A percentile compares a stretch with the other conserved stretches of the same genome.
These are phyloP conservation scores for Plasmopara muralis DNA, from an alignment of 352 stramenopile species.

Conservation along the genomic window DNA sequence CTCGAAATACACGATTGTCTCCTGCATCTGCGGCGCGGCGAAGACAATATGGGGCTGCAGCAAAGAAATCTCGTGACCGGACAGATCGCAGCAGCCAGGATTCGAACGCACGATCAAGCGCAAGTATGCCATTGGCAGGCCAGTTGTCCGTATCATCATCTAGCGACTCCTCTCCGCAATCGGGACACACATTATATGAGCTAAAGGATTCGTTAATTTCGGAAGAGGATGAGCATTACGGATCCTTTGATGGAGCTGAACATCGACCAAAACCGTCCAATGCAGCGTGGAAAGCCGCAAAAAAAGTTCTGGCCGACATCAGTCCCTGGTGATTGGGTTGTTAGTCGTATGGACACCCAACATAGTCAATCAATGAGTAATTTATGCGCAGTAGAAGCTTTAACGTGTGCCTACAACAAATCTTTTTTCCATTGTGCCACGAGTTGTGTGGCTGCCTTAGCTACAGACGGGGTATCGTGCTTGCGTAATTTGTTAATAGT, in stretches of 20 bases:
- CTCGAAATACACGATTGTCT: conserved; percentile 30
- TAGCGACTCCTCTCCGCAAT: conserved; percentile 29
- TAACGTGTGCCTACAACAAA: conserved; percentile 38
- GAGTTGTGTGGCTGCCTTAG: conserved; percentile 56
- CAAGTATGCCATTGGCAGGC: conserved; percentile 19
- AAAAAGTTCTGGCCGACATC: conserved; percentile 53
- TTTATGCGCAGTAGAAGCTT: not conserved
- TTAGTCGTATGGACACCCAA: not conserved
- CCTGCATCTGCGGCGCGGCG: conserved; percentile 15
- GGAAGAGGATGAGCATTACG: conserved; percentile 63
- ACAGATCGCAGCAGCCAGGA: conserved; percentile 17
- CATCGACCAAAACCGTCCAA: conserved; percentile 12
- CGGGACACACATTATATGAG: conserved; percentile 29
- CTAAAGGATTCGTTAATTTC: conserved; percentile 65
- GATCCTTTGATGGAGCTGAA: conserved; percentile 43
- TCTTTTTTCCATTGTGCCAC: conserved; percentile 85
- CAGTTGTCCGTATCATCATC: conserved; percentile 28
- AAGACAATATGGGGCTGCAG: conserved; percentile 13
- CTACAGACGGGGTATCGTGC: conserved; percentile 52
- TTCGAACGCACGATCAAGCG: conserved; percentile 10
- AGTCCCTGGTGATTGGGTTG: conserved; percentile 57
- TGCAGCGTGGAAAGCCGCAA: conserved; percentile 42
- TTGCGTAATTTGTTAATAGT: conserved; percentile 87
- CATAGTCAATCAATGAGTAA: not conserved
- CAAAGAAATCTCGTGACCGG: conserved; percentile 19